Evolutionary conservation across 2,329 filamentous ascomycete species (phyloP).

Genomic region (Scedosporium boydii): DNA sequence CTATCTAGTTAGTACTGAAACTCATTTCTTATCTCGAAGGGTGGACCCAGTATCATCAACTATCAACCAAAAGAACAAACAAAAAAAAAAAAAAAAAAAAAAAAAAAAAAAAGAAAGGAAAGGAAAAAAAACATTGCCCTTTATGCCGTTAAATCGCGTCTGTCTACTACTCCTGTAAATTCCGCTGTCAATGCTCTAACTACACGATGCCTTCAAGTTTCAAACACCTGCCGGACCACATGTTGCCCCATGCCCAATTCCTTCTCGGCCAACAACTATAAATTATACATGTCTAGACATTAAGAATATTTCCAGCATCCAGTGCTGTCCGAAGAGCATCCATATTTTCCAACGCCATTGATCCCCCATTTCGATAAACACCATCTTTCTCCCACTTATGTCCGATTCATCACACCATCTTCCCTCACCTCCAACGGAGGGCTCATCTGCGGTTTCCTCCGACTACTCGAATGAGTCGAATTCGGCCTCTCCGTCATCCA

Average conservation of each 20-base stretch:
- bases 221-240: too few species aligned
- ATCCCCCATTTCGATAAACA: neutral
- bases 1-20: neutral
- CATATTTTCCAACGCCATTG: too few species aligned
- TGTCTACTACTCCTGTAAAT: neutral
- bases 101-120: too few species aligned
- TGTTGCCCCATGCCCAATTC: too few species aligned
- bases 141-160: neutral
- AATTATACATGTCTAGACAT: too few species aligned
- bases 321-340: too few species aligned
- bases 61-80: neutral
- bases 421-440: neutral
- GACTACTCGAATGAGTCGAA: slow-evolving; percentile 14
- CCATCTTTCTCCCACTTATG: neutral
- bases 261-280: too few species aligned
- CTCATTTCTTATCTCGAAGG: neutral
- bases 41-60: neutral
- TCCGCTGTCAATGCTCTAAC: neutral
- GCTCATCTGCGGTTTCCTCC: slow-evolving; percentile 4
- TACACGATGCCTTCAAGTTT: too few species aligned
- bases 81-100: too few species aligned
- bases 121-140: neutral
- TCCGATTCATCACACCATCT: neutral
- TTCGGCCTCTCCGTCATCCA: slow-evolving; percentile 12
- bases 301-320: too few species aligned